phyloP scores from a whole-genome alignment of 305 asterid genomes.

The Plantago coronopus region DNA sequence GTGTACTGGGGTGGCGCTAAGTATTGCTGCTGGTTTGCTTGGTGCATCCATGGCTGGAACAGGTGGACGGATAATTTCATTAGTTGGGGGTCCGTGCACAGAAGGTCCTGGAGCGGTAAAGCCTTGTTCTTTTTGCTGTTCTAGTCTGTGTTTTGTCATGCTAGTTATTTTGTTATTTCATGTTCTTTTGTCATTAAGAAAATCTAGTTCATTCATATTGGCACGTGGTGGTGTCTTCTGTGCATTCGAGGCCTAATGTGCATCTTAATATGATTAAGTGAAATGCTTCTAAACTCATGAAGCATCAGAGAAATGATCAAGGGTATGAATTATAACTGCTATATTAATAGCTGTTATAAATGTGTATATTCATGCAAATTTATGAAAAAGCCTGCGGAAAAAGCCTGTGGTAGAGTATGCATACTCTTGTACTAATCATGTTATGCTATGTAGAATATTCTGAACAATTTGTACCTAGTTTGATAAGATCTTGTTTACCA shows the following conservation, averaged over 20 bases:
- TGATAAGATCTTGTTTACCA: not conserved
- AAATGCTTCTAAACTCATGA: too few relatives aligned
- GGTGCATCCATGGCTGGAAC: constrained; percentile 81
- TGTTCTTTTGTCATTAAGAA: not conserved
- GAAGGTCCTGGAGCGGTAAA: constrained; percentile 99
- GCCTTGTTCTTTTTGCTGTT: constrained; percentile 24
- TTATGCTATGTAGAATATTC: not conserved
- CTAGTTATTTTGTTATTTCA: too few relatives aligned
- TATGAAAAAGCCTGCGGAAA: too few relatives aligned
- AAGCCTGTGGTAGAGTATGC: too few relatives aligned
- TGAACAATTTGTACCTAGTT: not conserved
- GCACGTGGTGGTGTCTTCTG: too few relatives aligned
- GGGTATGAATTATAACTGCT: not conserved
- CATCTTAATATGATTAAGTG: too few relatives aligned
- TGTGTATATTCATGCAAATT: too few relatives aligned
- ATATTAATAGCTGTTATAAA: too few relatives aligned
- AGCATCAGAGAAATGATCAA: too few relatives aligned
- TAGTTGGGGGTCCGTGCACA: constrained; percentile 99
- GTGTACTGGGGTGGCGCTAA: constrained; percentile 92
- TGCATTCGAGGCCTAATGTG: too few relatives aligned
- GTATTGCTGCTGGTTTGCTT: constrained; percentile 87
- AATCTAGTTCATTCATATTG: too few relatives aligned
- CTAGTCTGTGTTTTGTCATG: not conserved
- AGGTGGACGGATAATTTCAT: constrained; percentile 79
- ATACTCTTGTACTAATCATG: too few relatives aligned